Conservation (phyloP, 495 filamentous ascomycete genomes). For the Pseudotulostoma volvatum region DNA sequence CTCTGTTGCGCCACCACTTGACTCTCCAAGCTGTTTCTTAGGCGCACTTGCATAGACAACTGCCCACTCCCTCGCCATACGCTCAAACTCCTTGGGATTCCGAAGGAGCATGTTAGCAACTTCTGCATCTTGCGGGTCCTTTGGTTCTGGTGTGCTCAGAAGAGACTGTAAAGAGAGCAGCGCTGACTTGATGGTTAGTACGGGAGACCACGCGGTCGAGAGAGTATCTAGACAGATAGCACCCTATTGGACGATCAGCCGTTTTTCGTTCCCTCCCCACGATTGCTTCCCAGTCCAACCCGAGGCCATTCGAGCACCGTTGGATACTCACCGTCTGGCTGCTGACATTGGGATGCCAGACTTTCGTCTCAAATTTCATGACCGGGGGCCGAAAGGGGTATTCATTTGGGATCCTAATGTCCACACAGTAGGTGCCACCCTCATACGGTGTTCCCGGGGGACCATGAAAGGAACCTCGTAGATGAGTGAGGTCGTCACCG, state of each 20-base stretch:
- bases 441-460: constrained; percentile 92
- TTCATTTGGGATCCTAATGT: constrained; percentile 72
- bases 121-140: constrained; percentile 93
- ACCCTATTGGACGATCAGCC: constrained; percentile 38
- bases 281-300: too few species aligned
- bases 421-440: constrained; percentile 66
- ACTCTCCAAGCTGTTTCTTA: constrained; percentile 29
- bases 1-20: constrained; percentile 31
- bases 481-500: constrained; percentile 61
- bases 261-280: not conserved
- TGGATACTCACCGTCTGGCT: constrained; percentile 64
- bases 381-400: constrained; percentile 88
- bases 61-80: constrained; percentile 81
- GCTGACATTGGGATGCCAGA: constrained; percentile 97
- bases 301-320: too few species aligned
- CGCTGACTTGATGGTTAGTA: constrained; percentile 89
- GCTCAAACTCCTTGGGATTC: constrained; percentile 60
- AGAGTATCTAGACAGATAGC: constrained; percentile 96
- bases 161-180: constrained; percentile 85
- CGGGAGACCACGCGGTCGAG: constrained; percentile 77
- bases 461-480: constrained; percentile 69
- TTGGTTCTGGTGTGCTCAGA: constrained; percentile 84
- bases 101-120: constrained; percentile 82
- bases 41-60: constrained; percentile 70
- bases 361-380: constrained; percentile 88